A percentile compares a stretch with the other conserved stretches of the same genome.
These are phyloP conservation scores for Calonectria pteridis DNA, from an alignment of 2,329 filamentous ascomycete genomes.

Conservation along the genomic window DNA sequence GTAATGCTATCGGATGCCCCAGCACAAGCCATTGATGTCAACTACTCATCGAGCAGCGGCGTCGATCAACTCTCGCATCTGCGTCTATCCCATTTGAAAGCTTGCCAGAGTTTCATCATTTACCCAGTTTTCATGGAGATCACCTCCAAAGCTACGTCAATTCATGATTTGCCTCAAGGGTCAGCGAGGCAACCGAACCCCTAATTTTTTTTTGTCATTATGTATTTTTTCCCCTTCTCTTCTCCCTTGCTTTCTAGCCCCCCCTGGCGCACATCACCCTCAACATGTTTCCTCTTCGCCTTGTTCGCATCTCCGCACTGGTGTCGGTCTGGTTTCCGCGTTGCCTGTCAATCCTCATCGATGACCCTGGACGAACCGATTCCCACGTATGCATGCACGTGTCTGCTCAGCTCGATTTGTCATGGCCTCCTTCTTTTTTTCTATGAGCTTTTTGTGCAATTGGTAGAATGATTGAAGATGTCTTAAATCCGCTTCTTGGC, in stretches of 20 bases:
- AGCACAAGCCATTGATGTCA: neutral
- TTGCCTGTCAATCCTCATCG: neutral
- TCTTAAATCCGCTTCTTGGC: conserved; percentile 31
- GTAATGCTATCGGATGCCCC: neutral
- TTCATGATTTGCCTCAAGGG: neutral
- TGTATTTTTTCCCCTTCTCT: neutral
- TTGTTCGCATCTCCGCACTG: neutral
- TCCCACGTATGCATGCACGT: conserved; percentile 2
- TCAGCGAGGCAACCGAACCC: conserved; percentile 3
- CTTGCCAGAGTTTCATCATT: neutral
- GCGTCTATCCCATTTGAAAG: neutral
- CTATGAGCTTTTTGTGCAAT: conserved; percentile 2
- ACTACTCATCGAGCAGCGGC: neutral
- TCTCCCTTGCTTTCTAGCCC: conserved; percentile 16
- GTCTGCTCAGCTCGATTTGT: neutral
- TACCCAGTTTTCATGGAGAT: conserved; percentile 19
- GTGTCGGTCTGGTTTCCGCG: neutral
- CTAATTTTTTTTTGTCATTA: neutral
- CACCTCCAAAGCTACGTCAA: neutral
- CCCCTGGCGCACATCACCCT: neutral
- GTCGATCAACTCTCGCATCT: neutral
- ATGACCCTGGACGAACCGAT: neutral
- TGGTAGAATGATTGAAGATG: conserved; percentile 15
- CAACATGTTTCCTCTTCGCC: neutral
- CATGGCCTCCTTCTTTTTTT: neutral